Conservation (phyloP, 2,329 filamentous ascomycete species). For the Nakataea oryzae region DNA sequence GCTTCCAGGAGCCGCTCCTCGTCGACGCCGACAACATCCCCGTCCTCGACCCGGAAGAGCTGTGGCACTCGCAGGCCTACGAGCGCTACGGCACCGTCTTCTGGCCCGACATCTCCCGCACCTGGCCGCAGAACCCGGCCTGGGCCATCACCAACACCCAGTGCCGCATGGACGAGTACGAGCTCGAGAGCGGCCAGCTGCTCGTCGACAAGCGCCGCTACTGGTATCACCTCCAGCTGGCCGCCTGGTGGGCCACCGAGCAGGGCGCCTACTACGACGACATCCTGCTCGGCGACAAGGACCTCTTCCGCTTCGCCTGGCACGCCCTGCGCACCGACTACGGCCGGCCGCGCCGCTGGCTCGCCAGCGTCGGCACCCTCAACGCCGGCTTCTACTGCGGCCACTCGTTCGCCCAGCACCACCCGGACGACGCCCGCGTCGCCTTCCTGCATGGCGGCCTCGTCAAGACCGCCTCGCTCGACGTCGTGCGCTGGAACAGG, state of each 20-base stretch:
- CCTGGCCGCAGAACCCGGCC: constrained; percentile 13
- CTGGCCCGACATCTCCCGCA: constrained; percentile 25
- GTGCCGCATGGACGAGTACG: constrained; percentile 22
- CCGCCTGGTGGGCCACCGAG: constrained; percentile 19
- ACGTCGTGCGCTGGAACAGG: constrained; percentile 15
- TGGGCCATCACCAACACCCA: constrained; percentile 24
- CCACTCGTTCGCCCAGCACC: constrained; percentile 20
- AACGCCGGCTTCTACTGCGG: constrained; percentile 18
- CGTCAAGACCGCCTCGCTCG: constrained; percentile 16
- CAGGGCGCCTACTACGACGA: constrained; percentile 14
- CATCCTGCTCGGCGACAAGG: constrained; percentile 24
- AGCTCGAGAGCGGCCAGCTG: constrained; percentile 22
- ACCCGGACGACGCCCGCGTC: constrained; percentile 17
- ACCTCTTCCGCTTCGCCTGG: constrained; percentile 22
- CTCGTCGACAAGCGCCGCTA: constrained; percentile 22
- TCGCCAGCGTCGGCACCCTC: constrained; percentile 18
- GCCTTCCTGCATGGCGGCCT: constrained; percentile 21
- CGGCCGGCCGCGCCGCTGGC: constrained; percentile 17
- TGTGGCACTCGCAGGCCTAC: constrained; percentile 16
- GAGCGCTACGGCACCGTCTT: constrained; percentile 20
- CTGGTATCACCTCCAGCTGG: constrained; percentile 25
- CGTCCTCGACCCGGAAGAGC: constrained; percentile 5
- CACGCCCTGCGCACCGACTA: constrained; percentile 20
- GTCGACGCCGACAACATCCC: constrained; percentile 25
- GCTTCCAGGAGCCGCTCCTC: constrained; percentile 21